These are phyloP conservation scores for Aureobasidium namibiae DNA, from an alignment of 2,329 filamentous ascomycete genomes.

Conservation along the genomic window DNA sequence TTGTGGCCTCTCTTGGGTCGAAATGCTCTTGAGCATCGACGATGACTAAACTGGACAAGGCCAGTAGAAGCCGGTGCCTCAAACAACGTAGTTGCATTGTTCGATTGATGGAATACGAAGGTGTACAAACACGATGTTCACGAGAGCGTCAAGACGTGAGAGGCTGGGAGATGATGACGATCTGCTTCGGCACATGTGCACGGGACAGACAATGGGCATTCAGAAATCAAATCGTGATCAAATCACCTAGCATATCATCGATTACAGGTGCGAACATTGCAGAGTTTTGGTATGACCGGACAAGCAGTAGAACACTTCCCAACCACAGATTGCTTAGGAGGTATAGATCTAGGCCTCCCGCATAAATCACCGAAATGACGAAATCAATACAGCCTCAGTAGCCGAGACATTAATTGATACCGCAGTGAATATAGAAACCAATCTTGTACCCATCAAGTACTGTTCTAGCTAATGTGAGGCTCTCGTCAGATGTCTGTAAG, in stretches of 20 bases:
- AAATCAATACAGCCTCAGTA: background rate
- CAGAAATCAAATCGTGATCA: background rate
- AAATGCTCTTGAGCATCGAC: constrained; percentile 24
- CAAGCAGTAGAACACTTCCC: background rate
- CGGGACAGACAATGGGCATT: background rate
- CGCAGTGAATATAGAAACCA: background rate
- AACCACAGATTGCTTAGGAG: background rate
- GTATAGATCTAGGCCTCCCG: background rate
- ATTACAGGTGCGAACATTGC: background rate
- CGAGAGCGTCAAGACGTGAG: background rate
- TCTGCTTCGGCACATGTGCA: background rate
- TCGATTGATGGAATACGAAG: background rate
- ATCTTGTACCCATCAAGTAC: background rate
- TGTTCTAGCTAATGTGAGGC: background rate
- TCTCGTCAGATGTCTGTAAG: background rate
- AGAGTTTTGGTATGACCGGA: background rate
- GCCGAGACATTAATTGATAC: background rate
- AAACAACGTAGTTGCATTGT: background rate
- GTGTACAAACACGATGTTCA: background rate
- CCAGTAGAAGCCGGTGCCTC: background rate
- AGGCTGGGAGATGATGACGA: background rate
- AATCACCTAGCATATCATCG: background rate
- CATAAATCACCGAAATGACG: background rate
- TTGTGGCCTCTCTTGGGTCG: constrained; percentile 51
- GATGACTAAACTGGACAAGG: background rate